Evolutionary conservation across 73 alveolate species (phyloP), one percentile per base, ranked within the genome.

Genomic region (Urostyla sp.): DNA sequence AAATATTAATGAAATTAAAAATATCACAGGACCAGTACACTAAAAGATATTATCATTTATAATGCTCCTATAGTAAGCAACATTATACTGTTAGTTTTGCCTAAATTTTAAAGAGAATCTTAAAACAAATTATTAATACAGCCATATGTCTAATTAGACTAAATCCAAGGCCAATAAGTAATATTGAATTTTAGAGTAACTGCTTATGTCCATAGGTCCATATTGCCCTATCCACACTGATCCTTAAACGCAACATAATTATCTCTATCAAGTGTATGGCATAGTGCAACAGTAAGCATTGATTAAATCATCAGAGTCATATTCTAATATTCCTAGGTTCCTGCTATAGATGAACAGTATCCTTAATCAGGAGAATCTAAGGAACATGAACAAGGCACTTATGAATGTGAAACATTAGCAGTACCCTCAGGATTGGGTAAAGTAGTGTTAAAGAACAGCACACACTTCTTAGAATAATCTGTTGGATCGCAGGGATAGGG

Each of bases 211-310:
- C 10, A 16, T 10, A 16, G 15, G 15, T 53, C 55, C 60, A 34
- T 49, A 24, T 45, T 57, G 40, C 83, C 53, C 6, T 46, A 23
- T 6, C 83, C 83, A 30, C 83, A 69, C 2, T 55, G 34, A 27
- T 69, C 83, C 21, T 69, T 45, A 18, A 46, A 36, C 34, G 89
- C 89, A 6, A 36, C 21, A 59, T 44, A 18, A 46, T 77, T 37
- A 46, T 61, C 24, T 8, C 89, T 34, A 53, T 77, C 89, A 11
- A 60, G 43, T 0, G 89, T 48, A 31, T 77, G 89, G 75, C 89
- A 77, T 27, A 24, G 60, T 1, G 89, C 31, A 8, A 48, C 37
- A 38, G 54, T 81, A 0, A 77, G 35, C 5, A 77, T 74, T 34
- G 40, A 34, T 37, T 37, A 50, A 30, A 38, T 16, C 0, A 24